A percentile compares a stretch with the other conserved stretches of the same genome.
These are phyloP conservation scores for Debaryomyces castellii DNA, from an alignment of 805 yeast genomes.

Conservation along the genomic window DNA sequence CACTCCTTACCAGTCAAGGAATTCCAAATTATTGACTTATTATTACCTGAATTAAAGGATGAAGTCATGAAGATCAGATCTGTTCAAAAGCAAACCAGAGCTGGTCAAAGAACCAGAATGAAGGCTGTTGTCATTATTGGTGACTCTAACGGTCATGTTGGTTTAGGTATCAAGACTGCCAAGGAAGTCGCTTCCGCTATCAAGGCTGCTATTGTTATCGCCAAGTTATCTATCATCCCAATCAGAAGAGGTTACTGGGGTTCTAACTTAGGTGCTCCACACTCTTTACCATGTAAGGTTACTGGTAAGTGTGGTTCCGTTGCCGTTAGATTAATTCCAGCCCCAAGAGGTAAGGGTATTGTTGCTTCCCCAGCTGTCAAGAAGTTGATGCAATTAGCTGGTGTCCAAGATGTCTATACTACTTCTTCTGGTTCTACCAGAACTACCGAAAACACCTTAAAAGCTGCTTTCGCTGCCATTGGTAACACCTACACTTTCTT, in stretches of 20 bases:
- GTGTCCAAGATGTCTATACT: conserved; percentile 99
- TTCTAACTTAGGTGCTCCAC: conserved; percentile 99
- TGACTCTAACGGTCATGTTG: conserved; percentile 99
- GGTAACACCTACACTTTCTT: conserved; percentile 99
- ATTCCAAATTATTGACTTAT: conserved; percentile 96
- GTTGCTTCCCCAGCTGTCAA: conserved; percentile 99
- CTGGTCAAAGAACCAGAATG: conserved; percentile 99
- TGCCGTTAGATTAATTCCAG: conserved; percentile 97
- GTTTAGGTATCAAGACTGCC: conserved; percentile 99
- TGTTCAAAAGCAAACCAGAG: conserved; percentile 99
- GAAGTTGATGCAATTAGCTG: conserved; percentile 98
- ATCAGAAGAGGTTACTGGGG: conserved; percentile 99
- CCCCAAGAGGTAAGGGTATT: conserved; percentile 99
- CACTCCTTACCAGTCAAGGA: conserved; percentile 99
- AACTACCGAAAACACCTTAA: conserved; percentile 99
- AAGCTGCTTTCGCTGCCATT: conserved; percentile 98
- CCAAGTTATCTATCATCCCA: conserved; percentile 97
- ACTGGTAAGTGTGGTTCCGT: conserved; percentile 99
- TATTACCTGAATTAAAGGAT: conserved; percentile 94
- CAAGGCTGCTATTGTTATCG: conserved; percentile 99
- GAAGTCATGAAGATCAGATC: conserved; percentile 99
- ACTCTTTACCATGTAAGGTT: conserved; percentile 96
- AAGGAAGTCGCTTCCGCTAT: conserved; percentile 99
- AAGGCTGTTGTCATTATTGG: conserved; percentile 99
- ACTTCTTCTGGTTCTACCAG: conserved; percentile 98